Evolutionary conservation across 768 basidiomycete species (phyloP).

Genomic region (Pleurotus citrinopileatus): DNA sequence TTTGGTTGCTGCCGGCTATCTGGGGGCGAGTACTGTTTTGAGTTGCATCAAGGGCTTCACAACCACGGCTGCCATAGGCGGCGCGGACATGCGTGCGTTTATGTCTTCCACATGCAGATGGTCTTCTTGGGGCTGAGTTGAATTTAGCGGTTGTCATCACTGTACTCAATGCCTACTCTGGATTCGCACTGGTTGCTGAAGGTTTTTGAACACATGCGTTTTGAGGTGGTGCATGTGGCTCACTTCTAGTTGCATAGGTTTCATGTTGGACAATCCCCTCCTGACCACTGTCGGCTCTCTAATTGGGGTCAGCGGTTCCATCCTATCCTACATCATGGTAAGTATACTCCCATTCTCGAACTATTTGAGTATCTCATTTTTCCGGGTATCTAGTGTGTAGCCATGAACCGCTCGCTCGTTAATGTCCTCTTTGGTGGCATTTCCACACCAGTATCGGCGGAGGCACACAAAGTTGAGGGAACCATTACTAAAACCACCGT

Average conservation of each 20-base stretch:
- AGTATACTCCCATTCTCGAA: conserved; percentile 15
- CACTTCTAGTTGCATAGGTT: conserved; percentile 38
- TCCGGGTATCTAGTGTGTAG: conserved; percentile 61
- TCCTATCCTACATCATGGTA: conserved; percentile 92
- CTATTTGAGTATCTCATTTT: background rate
- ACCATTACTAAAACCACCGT: conserved; percentile 73
- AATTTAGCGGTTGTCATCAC: conserved; percentile 81
- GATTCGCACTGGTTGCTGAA: conserved; percentile 89
- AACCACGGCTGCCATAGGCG: conserved; percentile 88
- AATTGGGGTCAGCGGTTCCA: conserved; percentile 89
- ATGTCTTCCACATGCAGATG: conserved; percentile 9
- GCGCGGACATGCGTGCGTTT: conserved; percentile 87
- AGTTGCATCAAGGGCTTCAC: conserved; percentile 88
- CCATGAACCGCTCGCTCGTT: conserved; percentile 85
- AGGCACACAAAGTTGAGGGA: conserved; percentile 79
- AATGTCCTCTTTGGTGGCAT: conserved; percentile 93
- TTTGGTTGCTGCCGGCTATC: conserved; percentile 71
- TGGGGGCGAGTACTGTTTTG: conserved; percentile 68
- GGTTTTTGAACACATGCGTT: conserved; percentile 33
- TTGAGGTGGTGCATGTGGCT: background rate
- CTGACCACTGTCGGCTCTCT: conserved; percentile 82
- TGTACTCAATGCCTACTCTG: conserved; percentile 87
- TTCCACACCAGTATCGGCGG: conserved; percentile 47
- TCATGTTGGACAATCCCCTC: conserved; percentile 87
- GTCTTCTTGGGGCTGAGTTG: background rate